A percentile compares a stretch with the other conserved stretches of the same genome.
Conservation (phyloP, 192 early-diverging fungal genomes). For the Blastocladiella britannica region DNA sequence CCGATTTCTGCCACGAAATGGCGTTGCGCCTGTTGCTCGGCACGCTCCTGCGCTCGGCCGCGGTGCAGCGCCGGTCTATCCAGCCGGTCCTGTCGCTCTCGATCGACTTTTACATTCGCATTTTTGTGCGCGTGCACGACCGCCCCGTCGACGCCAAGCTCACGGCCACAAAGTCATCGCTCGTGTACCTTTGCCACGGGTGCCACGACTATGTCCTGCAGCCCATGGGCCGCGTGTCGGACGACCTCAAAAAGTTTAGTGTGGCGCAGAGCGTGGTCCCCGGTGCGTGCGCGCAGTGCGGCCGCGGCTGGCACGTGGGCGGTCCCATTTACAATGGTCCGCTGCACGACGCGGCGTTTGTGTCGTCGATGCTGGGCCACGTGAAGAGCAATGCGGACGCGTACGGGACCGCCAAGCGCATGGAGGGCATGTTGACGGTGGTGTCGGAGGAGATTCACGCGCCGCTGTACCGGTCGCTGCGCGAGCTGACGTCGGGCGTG, state of each 20-base stretch:
- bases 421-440: conserved; percentile 90
- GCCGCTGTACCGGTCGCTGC: conserved; percentile 66
- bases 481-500: conserved; percentile 43
- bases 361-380: conserved; percentile 54
- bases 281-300: conserved; percentile 51
- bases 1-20: conserved; percentile 86
- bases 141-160: conserved; percentile 54
- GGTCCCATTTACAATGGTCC: conserved; percentile 79
- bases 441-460: conserved; percentile 53
- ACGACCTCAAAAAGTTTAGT: conserved; percentile 41
- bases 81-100: conserved; percentile 74
- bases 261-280: conserved; percentile 41
- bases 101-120: conserved; percentile 94
- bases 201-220: conserved; percentile 57
- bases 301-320: conserved; percentile 47
- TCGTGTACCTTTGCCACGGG: conserved; percentile 68
- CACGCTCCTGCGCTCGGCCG: conserved; percentile 60
- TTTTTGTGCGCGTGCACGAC: conserved; percentile 78
- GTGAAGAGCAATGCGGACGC: conserved; percentile 30
- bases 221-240: conserved; percentile 43
- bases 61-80: conserved; percentile 62
- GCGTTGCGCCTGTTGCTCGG: conserved; percentile 74
- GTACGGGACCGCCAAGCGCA: conserved; percentile 66
- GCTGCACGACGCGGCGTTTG: conserved; percentile 67
- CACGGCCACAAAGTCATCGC: conserved; percentile 52